Evolutionary conservation across 2,329 filamentous ascomycete species (phyloP).

Genomic region (Cytospora paraplurivora): DNA sequence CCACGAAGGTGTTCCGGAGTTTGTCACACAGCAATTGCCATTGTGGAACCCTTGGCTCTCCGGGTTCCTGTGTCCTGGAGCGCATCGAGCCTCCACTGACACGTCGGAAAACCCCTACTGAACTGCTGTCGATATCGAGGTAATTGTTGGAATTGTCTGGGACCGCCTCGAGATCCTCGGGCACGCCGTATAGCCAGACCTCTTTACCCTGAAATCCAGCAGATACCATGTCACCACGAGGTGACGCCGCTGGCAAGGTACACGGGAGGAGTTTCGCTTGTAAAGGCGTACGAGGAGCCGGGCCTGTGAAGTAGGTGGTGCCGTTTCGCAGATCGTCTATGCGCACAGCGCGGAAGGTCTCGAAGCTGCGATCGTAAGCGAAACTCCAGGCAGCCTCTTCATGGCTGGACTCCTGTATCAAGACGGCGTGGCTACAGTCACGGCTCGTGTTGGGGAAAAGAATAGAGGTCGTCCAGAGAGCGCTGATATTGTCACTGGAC

Average conservation of each 20-base stretch:
- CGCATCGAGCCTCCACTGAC: conserved; percentile 47
- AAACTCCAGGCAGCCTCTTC: conserved; percentile 76
- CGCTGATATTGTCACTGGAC: conserved; percentile 67
- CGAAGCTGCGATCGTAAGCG: conserved; percentile 74
- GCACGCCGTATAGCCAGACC: conserved; percentile 78
- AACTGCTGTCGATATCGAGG: conserved; percentile 31
- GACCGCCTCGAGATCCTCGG: conserved; percentile 68
- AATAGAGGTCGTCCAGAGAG: conserved; percentile 84
- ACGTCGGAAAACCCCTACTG: conserved; percentile 39
- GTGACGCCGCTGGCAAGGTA: conserved; percentile 70
- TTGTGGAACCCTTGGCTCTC: conserved; percentile 53
- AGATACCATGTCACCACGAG: conserved; percentile 70
- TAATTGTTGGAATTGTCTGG: conserved; percentile 41
- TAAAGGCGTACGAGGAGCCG: conserved; percentile 54
- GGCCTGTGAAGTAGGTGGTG: conserved; percentile 78
- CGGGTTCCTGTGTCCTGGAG: conserved; percentile 42
- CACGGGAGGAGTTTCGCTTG: conserved; percentile 66
- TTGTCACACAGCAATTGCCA: conserved; percentile 72
- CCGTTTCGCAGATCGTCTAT: conserved; percentile 75
- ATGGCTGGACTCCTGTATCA: conserved; percentile 62
- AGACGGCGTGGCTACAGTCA: conserved; percentile 75
- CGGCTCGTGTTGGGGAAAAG: conserved; percentile 80
- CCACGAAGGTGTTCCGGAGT: conserved; percentile 69
- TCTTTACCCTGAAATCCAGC: conserved; percentile 73
- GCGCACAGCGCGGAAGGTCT: conserved; percentile 76